A percentile compares a stretch with the other conserved stretches of the same genome.
Conservation (phyloP, 2,329 filamentous ascomycete species). For the Lecanicillium sp. region DNA sequence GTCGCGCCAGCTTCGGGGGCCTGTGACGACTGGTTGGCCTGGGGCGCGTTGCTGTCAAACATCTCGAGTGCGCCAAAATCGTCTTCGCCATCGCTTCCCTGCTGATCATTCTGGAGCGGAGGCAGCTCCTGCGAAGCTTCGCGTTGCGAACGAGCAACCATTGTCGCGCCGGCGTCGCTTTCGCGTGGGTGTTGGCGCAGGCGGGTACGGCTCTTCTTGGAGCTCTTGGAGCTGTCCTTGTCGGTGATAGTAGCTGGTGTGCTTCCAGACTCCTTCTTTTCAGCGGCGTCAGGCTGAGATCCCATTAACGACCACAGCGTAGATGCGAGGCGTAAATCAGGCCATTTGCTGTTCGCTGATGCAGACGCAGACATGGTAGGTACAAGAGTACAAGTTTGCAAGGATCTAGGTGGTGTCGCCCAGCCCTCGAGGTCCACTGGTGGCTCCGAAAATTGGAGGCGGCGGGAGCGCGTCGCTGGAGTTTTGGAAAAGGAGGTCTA, state of each 20-base stretch:
- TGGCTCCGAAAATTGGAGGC: slow-evolving; percentile 10
- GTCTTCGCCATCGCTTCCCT: slow-evolving; percentile 16
- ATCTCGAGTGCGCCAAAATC: slow-evolving; percentile 29
- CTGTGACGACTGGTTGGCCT: slow-evolving; percentile 22
- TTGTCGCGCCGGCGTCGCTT: background rate
- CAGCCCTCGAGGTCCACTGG: slow-evolving; percentile 10
- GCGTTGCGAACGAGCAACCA: too few relatives aligned
- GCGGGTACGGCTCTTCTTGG: background rate
- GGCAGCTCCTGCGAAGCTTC: slow-evolving; percentile 9
- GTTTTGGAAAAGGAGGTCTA: slow-evolving; percentile 1
- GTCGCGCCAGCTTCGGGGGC: slow-evolving; percentile 9
- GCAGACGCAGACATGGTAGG: slow-evolving; percentile 18
- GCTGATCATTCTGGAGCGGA: slow-evolving; percentile 11
- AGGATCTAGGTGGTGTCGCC: slow-evolving; percentile 9
- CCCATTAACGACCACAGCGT: slow-evolving; percentile 20
- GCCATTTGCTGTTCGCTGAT: slow-evolving; percentile 19
- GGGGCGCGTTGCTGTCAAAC: slow-evolving; percentile 28
- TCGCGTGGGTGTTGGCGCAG: background rate
- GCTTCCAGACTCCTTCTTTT: slow-evolving; percentile 11
- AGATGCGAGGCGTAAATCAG: slow-evolving; percentile 23
- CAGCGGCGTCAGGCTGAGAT: slow-evolving; percentile 18
- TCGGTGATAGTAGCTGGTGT: background rate
- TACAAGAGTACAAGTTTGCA: slow-evolving; percentile 1
- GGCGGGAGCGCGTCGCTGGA: slow-evolving; percentile 6
- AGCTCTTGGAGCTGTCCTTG: slow-evolving; percentile 11